Conservation (phyloP, 2,329 filamentous ascomycete species). For the Xylariomycetidae sp. region DNA sequence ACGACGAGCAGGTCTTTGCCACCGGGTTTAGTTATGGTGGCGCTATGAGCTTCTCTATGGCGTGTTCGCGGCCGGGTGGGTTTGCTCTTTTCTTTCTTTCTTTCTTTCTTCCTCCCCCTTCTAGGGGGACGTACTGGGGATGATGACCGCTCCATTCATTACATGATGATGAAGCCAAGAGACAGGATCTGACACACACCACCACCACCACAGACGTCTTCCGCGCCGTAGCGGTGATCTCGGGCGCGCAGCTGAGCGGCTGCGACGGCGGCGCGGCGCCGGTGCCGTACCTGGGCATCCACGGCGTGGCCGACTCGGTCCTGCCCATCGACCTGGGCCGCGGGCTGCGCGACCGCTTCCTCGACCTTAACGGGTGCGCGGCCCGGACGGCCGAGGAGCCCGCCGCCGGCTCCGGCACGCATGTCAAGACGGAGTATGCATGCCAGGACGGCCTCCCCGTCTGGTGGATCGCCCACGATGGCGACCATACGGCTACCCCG, state of each 20-base stretch:
- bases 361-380: constrained; percentile 31
- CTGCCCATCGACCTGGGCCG: constrained; percentile 28
- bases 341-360: constrained; percentile 32
- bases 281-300: constrained; percentile 33
- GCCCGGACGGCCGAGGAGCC: constrained; percentile 19
- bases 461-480: constrained; percentile 24
- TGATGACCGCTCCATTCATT: too few relatives aligned
- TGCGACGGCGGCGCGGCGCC: constrained; percentile 32
- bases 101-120: too few relatives aligned
- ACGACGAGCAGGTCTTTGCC: constrained; percentile 34
- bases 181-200: constrained; percentile 1
- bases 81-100: too few relatives aligned
- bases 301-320: constrained; percentile 32
- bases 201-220: constrained; percentile 18
- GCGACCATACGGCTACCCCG: constrained; percentile 20
- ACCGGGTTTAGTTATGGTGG: constrained; percentile 40
- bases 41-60: constrained; percentile 35
- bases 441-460: constrained; percentile 20
- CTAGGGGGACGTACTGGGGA: too few relatives aligned
- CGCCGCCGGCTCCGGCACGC: constrained; percentile 8
- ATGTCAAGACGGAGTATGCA: constrained; percentile 22
- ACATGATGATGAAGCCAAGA: constrained; percentile 1
- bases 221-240: constrained; percentile 32
- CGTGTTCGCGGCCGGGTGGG: constrained; percentile 32
- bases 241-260: constrained; percentile 28